Base-by-base conservation (phyloP, 768 basidiomycete genomes). In the Austroboletus eburneus region DNA sequence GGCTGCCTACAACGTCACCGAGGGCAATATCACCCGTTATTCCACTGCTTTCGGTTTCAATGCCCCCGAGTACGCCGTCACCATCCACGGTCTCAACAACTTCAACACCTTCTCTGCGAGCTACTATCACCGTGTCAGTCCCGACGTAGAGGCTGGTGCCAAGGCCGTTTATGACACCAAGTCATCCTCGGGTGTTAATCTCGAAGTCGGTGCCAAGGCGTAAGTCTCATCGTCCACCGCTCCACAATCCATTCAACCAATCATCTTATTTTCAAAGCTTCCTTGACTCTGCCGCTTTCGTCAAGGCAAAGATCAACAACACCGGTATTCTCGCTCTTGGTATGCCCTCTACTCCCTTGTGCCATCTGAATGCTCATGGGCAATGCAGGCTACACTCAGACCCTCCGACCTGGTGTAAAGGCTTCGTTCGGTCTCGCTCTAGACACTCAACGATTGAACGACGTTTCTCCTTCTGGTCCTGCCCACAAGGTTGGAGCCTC, bases 241-340 rank as follows among this genome's bases (percentile, higher is more conserved):
- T 13, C 1, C 16, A n/a, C 44, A 21, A 13, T 38, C 18, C 14
- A 7, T 18, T 22, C 21, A 27, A 18, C 24, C 46, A 17, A 53
- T 0, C 7, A 45, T 46, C 24, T 27, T 12, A 27, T 27, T 25
- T 43, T 29, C 36, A 37, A 46, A 88, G 83, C 39, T 84, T 83
- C 73, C 83, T 94, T 53, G 93, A 97, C 72, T 69, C 77, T 24
- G 83, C 91, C 55, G 86, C 93, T 9, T 97, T 90, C 64, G 78
- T 97, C 72, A 98, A 99, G 80, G 90, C 93, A 57, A 97, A 97
- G 80, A 94, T 98, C 76, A 97, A 97, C 83, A 95, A 94, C 74
- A 67, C 82, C 48, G 94, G 94, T 77, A 78, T 94, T 64, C 78
- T 96, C 56, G 86, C 81, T 59, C 83, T 95, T 56, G 85, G 81